These are phyloP conservation scores for Uronychia binucleata DNA, from an alignment of 73 alveolate species.

Conservation along the genomic window DNA sequence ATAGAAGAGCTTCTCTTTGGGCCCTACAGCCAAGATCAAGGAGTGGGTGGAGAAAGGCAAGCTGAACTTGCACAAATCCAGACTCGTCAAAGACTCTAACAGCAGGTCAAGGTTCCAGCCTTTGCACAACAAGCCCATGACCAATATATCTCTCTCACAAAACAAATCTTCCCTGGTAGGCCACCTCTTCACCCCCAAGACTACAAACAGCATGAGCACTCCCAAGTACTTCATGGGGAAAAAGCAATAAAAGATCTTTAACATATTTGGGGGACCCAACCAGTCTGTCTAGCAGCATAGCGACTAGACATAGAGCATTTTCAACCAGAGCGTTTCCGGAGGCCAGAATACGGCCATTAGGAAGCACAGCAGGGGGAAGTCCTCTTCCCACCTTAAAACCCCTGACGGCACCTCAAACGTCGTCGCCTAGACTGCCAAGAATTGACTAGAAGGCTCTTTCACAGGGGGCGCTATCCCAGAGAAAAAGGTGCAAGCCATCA, in stretches of 20 bases:
- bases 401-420: neutral
- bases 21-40: neutral
- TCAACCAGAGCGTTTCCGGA: neutral
- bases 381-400: neutral
- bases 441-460: neutral
- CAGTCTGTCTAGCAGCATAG: neutral
- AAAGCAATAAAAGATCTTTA: neutral
- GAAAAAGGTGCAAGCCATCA: neutral
- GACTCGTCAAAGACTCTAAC: neutral
- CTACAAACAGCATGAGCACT: neutral
- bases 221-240: neutral
- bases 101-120: neutral
- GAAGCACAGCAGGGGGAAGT: neutral
- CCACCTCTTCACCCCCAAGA: neutral
- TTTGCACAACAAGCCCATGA: neutral
- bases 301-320: neutral
- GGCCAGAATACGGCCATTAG: neutral
- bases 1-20: neutral
- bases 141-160: neutral
- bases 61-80: neutral
- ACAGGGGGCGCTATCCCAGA: neutral
- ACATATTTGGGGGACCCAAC: neutral
- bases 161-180: neutral
- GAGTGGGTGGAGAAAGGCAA: neutral
- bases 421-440: neutral